Evolutionary conservation across 176 grass and related monocot species (phyloP), one percentile per base, ranked within the genome.

Genomic region (Aegilops tauschii): DNA sequence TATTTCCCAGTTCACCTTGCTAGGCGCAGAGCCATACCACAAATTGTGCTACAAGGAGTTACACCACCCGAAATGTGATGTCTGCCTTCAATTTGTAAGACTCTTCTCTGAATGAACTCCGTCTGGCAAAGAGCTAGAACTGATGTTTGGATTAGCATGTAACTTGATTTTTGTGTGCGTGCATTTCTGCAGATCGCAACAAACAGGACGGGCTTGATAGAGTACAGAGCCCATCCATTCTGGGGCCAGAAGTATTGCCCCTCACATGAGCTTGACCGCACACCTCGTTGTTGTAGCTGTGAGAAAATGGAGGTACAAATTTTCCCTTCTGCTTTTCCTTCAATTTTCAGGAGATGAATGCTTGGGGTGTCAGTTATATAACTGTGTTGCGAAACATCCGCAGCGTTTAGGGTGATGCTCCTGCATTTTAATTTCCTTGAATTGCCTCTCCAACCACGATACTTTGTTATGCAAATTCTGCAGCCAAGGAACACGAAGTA

Each of bases 51-150:
- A 98, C 78, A 98, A 98, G 94, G 97, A 96, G 86, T 70, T 94
- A 69, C 92, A 94, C 92, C 92, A 98, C 80, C 96, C 96, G 25
- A 98, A 94, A 89, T 98, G 96, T 28, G 92, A 98, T 76, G 90
- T 98, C 73, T 98, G 96, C 84, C 90, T 92, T 89, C 92, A 96
- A 32, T 98, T 95, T 96, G 96, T 98, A 96, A 96, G 96, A 66
- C 82, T 73, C 69, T 35, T 64, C 77, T 73, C 28, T 80, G 36
- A 68, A 80, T 68, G 59, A 69, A 44, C 62, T 62, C 11, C 27
- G 21, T 18, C 68, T 37, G 45, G 5, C 66, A 13, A 13, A 29
- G 47, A 82, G 27, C 17, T 76, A 20, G 21, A 34, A 23, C 14
- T 85, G 59, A 61, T 29, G 23, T 81, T 56, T 68, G 45, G 58